Percentiles rank a stretch among this genome's conserved stretches.
phyloP scores from a whole-genome alignment of 2,329 filamentous ascomycete species.

The Penicillium corylophilum region DNA sequence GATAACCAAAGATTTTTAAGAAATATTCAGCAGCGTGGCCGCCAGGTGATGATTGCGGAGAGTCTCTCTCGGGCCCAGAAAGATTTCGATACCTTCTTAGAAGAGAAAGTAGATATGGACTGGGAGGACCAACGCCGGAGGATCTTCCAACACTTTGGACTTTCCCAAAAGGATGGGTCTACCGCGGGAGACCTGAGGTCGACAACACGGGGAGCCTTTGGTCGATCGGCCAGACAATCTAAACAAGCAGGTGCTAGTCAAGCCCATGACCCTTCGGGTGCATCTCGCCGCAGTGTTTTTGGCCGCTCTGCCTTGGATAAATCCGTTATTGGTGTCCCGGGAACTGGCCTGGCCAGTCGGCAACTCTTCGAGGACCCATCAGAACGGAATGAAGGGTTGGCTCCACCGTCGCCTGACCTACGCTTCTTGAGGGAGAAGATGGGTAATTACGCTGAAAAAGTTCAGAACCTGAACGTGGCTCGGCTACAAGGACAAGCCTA shows the following conservation, averaged over 20 bases:
- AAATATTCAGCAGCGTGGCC: constrained; percentile 85
- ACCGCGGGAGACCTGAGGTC: constrained; percentile 43
- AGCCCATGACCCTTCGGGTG: constrained; percentile 42
- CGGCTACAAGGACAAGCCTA: constrained; percentile 67
- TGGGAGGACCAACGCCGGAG: constrained; percentile 91
- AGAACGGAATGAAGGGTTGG: constrained; percentile 52
- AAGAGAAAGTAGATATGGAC: constrained; percentile 91
- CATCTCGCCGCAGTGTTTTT: constrained; percentile 57
- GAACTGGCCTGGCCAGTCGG: constrained; percentile 58
- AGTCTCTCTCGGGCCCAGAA: constrained; percentile 83
- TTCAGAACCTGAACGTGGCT: constrained; percentile 73
- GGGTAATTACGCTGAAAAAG: constrained; percentile 72
- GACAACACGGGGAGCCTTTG: constrained; percentile 50
- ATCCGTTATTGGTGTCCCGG: constrained; percentile 83
- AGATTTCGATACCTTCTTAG: constrained; percentile 90
- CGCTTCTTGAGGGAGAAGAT: constrained; percentile 82
- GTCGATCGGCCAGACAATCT: constrained; percentile 41
- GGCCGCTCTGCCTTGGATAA: constrained; percentile 71
- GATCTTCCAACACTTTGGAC: constrained; percentile 95
- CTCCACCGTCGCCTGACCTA: constrained; percentile 62
- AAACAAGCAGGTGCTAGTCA: constrained; percentile 44
- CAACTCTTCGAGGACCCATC: constrained; percentile 70
- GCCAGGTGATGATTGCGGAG: constrained; percentile 85
- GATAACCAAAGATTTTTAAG: constrained; percentile 72
- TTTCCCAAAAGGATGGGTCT: constrained; percentile 55